Percentiles rank a stretch among this genome's conserved stretches.
Conservation (phyloP, 1,284 basidiomycete genomes). For the Moesziomyces parantarcticus region DNA sequence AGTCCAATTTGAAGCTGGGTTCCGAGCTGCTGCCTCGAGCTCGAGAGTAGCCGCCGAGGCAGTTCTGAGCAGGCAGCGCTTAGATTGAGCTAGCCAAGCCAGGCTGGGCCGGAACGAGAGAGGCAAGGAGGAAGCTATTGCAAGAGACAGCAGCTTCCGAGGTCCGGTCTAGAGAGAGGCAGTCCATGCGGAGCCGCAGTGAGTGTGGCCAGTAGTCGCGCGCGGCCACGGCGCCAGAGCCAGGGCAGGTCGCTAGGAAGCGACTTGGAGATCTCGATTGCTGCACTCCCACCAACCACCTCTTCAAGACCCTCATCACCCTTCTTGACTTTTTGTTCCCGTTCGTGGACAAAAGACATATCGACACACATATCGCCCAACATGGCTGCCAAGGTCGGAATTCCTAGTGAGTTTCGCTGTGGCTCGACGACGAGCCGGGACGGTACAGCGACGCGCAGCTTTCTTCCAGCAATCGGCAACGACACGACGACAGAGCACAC, state of each 20-base stretch:
- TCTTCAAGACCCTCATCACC: conserved; percentile 44
- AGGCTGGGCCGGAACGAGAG: background rate
- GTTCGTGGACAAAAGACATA: conserved; percentile 44
- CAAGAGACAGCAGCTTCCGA: background rate
- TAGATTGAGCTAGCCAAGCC: background rate
- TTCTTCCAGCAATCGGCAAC: conserved; percentile 11
- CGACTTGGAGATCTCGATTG: conserved; percentile 38
- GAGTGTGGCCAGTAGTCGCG: background rate
- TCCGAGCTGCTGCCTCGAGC: background rate
- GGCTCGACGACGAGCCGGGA: conserved; percentile 10
- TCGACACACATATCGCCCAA: conserved; percentile 46
- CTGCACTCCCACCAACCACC: conserved; percentile 46
- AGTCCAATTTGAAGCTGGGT: background rate
- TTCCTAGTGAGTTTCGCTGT: conserved; percentile 60
- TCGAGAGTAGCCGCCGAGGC: background rate
- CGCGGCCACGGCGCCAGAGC: no score
- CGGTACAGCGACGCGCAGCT: conserved; percentile 11
- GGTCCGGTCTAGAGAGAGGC: background rate
- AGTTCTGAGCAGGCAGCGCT: background rate
- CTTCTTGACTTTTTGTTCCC: conserved; percentile 36
- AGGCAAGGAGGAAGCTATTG: no score
- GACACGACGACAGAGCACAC: conserved; percentile 5
- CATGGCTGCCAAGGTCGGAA: conserved; percentile 61
- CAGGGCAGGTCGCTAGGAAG: conserved; percentile 11
- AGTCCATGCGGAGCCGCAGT: background rate